Percentiles rank a stretch among this genome's conserved stretches.
Evolutionary conservation across 2,329 filamentous ascomycete genomes (phyloP).

Genomic region (Arthrobotrys sphaeroides): DNA sequence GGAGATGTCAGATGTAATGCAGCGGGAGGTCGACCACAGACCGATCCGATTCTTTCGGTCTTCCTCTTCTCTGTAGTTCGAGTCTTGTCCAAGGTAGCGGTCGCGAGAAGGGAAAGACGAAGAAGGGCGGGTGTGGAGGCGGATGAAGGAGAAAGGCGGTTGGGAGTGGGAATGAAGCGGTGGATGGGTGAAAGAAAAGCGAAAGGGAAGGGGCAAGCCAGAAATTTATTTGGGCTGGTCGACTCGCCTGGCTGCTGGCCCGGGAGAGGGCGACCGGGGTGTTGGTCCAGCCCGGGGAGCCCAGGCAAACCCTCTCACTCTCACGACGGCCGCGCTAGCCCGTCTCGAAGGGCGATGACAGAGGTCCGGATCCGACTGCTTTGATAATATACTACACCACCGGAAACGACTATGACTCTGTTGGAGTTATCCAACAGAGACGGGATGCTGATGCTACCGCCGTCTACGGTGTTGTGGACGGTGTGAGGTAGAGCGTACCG

Average conservation of each 20-base stretch:
- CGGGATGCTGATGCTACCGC: too few relatives aligned
- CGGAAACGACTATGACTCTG: constrained; percentile 5
- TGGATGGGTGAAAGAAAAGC: constrained; percentile 19
- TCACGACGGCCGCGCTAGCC: constrained; percentile 18
- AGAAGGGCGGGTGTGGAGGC: constrained; percentile 19
- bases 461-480: too few relatives aligned
- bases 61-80: constrained; percentile 13
- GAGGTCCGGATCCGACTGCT: constrained; percentile 45
- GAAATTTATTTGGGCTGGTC: constrained; percentile 41
- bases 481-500: too few relatives aligned
- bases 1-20: constrained; percentile 15
- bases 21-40: constrained; percentile 13
- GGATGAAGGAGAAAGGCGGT: constrained; percentile 4
- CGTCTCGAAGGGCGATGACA: neutral
- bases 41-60: constrained; percentile 5
- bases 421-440: too few relatives aligned
- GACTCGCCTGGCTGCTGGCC: too few relatives aligned
- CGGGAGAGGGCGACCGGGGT: constrained; percentile 48
- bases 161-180: neutral
- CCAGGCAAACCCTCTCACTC: constrained; percentile 32
- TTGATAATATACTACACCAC: too few relatives aligned
- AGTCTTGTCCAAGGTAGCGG: neutral
- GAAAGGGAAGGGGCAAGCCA: constrained; percentile 51
- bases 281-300: constrained; percentile 20
- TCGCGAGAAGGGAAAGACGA: constrained; percentile 21